phyloP scores from a whole-genome alignment of 257 asterid species.

The Avicennia marina region DNA sequence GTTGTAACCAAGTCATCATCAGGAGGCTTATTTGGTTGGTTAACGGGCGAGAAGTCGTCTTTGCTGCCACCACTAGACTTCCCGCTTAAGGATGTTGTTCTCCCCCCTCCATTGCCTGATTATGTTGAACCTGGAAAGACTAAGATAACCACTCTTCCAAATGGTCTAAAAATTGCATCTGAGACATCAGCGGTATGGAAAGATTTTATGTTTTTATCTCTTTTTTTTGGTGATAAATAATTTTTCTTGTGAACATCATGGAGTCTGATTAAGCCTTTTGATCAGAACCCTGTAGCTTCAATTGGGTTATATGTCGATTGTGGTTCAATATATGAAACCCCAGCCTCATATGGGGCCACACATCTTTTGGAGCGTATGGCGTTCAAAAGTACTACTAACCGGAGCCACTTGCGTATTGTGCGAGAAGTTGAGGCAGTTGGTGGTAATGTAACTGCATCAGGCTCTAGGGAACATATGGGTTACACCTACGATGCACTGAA shows the following conservation, averaged over 20 bases:
- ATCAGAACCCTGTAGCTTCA: slow-evolving; percentile 82
- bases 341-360: slow-evolving; percentile 67
- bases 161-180: slow-evolving; percentile 76
- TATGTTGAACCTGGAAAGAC: slow-evolving; percentile 70
- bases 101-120: slow-evolving; percentile 78
- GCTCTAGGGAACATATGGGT: slow-evolving; percentile 78
- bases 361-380: slow-evolving; percentile 95
- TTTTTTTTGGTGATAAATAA: background rate
- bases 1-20: slow-evolving; percentile 58
- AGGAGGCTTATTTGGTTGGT: slow-evolving; percentile 67
- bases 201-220: background rate
- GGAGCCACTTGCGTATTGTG: slow-evolving; percentile 78
- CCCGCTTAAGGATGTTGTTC: slow-evolving; percentile 59
- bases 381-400: slow-evolving; percentile 76
- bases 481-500: slow-evolving; percentile 78
- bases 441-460: slow-evolving; percentile 69
- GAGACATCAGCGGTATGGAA: slow-evolving; percentile 67
- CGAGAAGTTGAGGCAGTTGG: slow-evolving; percentile 97
- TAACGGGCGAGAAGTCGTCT: slow-evolving; percentile 55
- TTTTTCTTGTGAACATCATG: background rate
- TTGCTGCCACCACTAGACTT: slow-evolving; percentile 70
- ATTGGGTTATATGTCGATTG: slow-evolving; percentile 81
- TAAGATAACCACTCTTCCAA: slow-evolving; percentile 61
- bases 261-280: slow-evolving; percentile 17
- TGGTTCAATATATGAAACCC: slow-evolving; percentile 83